A percentile compares a stretch with the other conserved stretches of the same genome.
Conservation (phyloP, 306 rosid genomes). For the Quercus variabilis region DNA sequence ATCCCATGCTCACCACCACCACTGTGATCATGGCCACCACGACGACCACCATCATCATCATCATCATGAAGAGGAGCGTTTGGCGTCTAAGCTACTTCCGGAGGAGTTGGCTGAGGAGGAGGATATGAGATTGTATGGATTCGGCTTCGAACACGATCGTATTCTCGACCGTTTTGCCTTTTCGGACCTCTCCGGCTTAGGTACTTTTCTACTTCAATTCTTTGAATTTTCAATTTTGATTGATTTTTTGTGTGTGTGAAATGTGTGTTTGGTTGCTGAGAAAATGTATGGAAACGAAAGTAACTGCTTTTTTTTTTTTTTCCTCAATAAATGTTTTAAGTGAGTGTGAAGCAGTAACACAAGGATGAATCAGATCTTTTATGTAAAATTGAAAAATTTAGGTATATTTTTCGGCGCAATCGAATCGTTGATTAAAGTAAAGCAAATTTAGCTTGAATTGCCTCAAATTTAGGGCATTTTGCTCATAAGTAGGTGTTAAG, state of each 20-base stretch:
- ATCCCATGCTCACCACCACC: neutral
- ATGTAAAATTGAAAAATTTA: no score
- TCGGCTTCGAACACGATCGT: slow-evolving; percentile 45
- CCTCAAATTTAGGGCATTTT: no score
- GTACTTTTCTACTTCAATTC: slow-evolving; percentile 24
- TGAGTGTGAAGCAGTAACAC: no score
- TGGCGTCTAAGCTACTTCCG: slow-evolving; percentile 45
- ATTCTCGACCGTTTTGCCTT: slow-evolving; percentile 21
- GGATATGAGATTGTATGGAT: slow-evolving; percentile 80
- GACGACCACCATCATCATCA: neutral
- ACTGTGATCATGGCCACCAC: slow-evolving; percentile 33
- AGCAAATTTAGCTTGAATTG: no score
- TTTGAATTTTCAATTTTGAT: neutral
- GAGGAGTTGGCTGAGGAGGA: slow-evolving; percentile 97
- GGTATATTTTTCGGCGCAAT: no score
- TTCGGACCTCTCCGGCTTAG: slow-evolving; percentile 58
- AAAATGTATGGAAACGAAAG: neutral
- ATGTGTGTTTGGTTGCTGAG: slow-evolving; percentile 12
- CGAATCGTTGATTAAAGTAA: no score
- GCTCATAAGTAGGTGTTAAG: no score
- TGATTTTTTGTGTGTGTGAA: neutral
- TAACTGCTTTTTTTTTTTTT: neutral
- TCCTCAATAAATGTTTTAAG: no score
- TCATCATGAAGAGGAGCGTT: slow-evolving; percentile 12
- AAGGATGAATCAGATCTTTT: no score